These are phyloP conservation scores for Zizania latifolia DNA, from an alignment of 176 grass and related monocot species.

Conservation along the genomic window DNA sequence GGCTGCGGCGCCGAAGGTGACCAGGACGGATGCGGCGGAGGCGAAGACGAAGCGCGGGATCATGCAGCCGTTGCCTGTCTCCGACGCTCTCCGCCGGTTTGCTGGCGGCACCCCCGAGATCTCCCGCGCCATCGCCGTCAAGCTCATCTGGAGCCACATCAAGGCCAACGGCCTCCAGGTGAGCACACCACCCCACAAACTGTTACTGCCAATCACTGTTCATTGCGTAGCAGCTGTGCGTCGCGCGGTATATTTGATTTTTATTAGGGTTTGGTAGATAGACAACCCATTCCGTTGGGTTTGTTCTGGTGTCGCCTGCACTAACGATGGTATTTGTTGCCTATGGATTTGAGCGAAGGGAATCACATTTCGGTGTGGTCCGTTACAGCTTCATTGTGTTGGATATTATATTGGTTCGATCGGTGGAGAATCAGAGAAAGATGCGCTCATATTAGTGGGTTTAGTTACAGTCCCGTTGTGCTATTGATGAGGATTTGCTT, in stretches of 20 bases:
- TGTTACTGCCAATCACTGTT: neutral
- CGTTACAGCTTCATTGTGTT: neutral
- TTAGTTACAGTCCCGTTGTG: neutral
- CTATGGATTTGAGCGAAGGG: neutral
- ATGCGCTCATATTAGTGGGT: neutral
- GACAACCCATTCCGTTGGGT: neutral
- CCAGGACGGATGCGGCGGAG: neutral
- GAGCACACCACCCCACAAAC: neutral
- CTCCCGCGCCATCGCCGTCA: conserved; percentile 46
- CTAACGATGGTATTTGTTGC: neutral
- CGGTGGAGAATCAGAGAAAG: neutral
- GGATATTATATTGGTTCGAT: neutral
- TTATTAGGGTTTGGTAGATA: neutral
- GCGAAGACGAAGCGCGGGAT: conserved; percentile 31
- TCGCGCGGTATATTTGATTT: neutral
- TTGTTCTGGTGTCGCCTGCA: neutral
- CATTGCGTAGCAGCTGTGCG: neutral
- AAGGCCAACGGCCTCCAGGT: conserved; percentile 82
- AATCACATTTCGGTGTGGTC: neutral
- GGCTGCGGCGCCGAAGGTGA: neutral
- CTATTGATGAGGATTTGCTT: neutral
- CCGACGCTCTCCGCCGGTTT: conserved; percentile 55
- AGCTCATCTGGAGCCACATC: conserved; percentile 86
- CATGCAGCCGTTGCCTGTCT: conserved; percentile 40
- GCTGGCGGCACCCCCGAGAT: conserved; percentile 50